Base-by-base conservation (phyloP, 768 basidiomycete species). In the Lactarius quietus region DNA sequence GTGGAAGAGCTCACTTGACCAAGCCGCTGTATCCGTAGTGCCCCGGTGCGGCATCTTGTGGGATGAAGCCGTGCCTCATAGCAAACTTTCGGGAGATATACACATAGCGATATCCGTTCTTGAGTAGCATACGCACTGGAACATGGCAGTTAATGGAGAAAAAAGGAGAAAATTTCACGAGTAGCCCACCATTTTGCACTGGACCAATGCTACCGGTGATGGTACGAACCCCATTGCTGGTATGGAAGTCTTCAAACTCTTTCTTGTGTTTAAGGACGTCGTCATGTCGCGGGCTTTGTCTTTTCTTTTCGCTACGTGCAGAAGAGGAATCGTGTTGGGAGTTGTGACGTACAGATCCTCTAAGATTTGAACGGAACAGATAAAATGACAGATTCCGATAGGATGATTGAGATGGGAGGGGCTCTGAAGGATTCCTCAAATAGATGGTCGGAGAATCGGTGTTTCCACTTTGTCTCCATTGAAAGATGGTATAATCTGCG, bases 21-120 rank as follows among this genome's bases (percentile, higher is more conserved):
- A 93, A 81, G 4, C 96, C 95, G 9, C 87, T 84, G 73, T 98
- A 99, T n/a, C 97, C 96, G 70, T 95, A 94, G 66, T 88, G 84
- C 7, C 97, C 97, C 8, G 93, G 94, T 1, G 86, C 85, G 63
- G 94, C 90, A 68, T 95, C 93, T 26, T 81, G 78, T 2, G 93
- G 92, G 62, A 98, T 90, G 74, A 99, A 93, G 1, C 88, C 89
- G 73, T 97, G 86, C 69, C 86, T 83, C 67, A 87, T 78, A 2
- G 97, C 97, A 72, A 98, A 99, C 73, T 90, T 89, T 62, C 97
- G 85, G 15, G 95, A 97, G 64, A 99, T 89, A 77, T 99, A 99
- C 58, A 98, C 95, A 71, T 95, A 88, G 17, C 93, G 82, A 75
- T 98, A 90, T 20, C 97, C 95, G 20, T 85, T 83, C 76, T 93